Conservation (phyloP, 2,329 filamentous ascomycete species). For the Lasiodiplodia sp. region DNA sequence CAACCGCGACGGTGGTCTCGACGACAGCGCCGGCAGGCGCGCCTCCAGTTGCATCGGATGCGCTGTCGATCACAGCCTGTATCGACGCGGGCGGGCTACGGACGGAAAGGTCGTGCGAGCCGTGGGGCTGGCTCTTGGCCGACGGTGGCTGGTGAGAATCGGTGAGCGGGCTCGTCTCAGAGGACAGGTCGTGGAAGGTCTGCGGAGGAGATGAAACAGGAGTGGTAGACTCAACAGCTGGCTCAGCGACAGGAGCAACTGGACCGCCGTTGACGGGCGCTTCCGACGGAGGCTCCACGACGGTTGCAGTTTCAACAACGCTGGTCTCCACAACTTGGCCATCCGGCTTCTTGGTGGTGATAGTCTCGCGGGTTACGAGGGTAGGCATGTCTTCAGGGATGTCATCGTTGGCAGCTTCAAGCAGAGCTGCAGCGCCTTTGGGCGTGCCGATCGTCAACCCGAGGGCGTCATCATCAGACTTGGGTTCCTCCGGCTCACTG, state of each 20-base stretch:
- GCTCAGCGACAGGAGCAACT: background rate
- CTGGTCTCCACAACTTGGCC: background rate
- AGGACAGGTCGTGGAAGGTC: background rate
- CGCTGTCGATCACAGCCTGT: background rate
- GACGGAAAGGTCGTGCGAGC: slow-evolving; percentile 16
- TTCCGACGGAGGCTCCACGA: background rate
- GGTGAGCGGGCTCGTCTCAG: background rate
- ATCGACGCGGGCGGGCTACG: background rate
- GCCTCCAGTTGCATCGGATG: background rate
- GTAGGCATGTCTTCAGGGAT: background rate
- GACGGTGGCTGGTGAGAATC: slow-evolving; percentile 4
- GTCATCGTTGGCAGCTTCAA: slow-evolving; percentile 6
- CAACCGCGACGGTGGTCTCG: background rate
- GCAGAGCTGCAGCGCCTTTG: slow-evolving; percentile 24
- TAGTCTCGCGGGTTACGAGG: slow-evolving; percentile 17
- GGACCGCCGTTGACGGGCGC: background rate
- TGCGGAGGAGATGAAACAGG: background rate
- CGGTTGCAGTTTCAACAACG: slow-evolving; percentile 1
- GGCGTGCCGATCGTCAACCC: slow-evolving; percentile 27
- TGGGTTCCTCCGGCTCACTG: slow-evolving; percentile 22
- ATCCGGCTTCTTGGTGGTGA: slow-evolving; percentile 12
- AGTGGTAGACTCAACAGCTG: slow-evolving; percentile 3
- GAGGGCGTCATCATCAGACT: slow-evolving; percentile 23
- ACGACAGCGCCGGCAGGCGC: background rate
- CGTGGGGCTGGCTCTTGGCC: background rate